Conservation (phyloP, 1,284 basidiomycete genomes). For the Sanghuangporus sanghuang region DNA sequence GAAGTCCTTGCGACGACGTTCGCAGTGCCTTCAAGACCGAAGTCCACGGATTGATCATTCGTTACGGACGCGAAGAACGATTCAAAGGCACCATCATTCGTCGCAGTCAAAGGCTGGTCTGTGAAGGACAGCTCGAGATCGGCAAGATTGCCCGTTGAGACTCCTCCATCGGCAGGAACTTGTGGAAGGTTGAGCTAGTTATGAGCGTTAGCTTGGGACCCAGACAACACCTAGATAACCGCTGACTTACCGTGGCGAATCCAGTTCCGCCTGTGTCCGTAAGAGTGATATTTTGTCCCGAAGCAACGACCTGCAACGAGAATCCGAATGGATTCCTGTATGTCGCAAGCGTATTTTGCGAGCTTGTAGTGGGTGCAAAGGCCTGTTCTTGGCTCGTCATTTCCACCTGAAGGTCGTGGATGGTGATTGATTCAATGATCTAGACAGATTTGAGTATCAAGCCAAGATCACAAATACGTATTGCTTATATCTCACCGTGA, state of each 20-base stretch:
- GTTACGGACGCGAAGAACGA: constrained; percentile 58
- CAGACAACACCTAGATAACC: neutral
- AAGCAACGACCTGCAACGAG: constrained; percentile 58
- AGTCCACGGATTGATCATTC: constrained; percentile 38
- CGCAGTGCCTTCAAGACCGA: constrained; percentile 53
- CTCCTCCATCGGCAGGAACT: constrained; percentile 47
- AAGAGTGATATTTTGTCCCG: constrained; percentile 51
- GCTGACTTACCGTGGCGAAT: constrained; percentile 44
- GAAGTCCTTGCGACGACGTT: constrained; percentile 59
- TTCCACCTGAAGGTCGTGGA: constrained; percentile 55
- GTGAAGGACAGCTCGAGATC: constrained; percentile 53
- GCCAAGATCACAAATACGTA: neutral
- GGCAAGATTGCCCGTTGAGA: constrained; percentile 65
- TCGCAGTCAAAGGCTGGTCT: constrained; percentile 49
- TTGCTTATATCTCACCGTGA: constrained; percentile 32
- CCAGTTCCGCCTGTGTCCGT: constrained; percentile 39
- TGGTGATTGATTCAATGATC: constrained; percentile 63
- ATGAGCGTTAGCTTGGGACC: neutral
- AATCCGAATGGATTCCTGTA: constrained; percentile 80
- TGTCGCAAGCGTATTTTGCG: constrained; percentile 54
- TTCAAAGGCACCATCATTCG: constrained; percentile 51
- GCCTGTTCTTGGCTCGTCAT: constrained; percentile 48
- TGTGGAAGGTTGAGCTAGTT: constrained; percentile 52
- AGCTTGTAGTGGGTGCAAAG: constrained; percentile 56
- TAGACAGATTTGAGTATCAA: constrained; percentile 21